Evolutionary conservation across 2,329 filamentous ascomycete genomes (phyloP), one percentile per base, ranked within the genome.

Genomic region (Allantophomopsis lycopodina): DNA sequence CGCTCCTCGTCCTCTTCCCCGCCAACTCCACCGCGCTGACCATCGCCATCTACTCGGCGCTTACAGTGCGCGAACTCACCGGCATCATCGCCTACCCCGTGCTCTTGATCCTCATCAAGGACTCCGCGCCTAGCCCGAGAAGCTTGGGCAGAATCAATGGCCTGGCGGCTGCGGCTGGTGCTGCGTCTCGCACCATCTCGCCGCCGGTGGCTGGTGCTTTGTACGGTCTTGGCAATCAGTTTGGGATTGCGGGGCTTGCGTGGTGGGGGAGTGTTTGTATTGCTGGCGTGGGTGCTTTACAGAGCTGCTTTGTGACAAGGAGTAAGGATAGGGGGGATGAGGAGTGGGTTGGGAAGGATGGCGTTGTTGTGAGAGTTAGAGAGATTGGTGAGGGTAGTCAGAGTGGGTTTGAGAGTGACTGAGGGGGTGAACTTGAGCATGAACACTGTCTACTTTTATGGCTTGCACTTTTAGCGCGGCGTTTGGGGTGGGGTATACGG

Each of bases 61-160:
- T 78, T 41, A 58, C 68, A 0, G 53, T 78, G 18, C 68, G 74
- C 42, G 77, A 76, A 50, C 52, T 76, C 16, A 60, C 76, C 34
- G 68, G 67, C 42, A 78, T 78, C 49, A 63, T 74, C 40, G 60
- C 76, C n/a, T 81, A 79, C 50, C 77, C 76, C 2, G 63, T 79
- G 5, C 65, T 81, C 31, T 62, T 82, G 35, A 81, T 82, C 48
- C 62, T 80, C 23, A 71, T 82, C 63, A 81, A 81, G 57, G 73
- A 80, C 50, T 73, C 74, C 2, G 77, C 73, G 1, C 73, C 75
- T 2, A 66, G 63, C 23, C 59, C 64, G 6, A 62, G 61, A 33
- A 67, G 75, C 6, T 60, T 80, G 32, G 77, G 77, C 38, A 76
- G 68, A 48, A 71, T 82, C 48, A 82, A 82, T 44, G 77, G 77